Base-by-base conservation (phyloP, 208 protist genomes). In the Crithidia brevicula region DNA sequence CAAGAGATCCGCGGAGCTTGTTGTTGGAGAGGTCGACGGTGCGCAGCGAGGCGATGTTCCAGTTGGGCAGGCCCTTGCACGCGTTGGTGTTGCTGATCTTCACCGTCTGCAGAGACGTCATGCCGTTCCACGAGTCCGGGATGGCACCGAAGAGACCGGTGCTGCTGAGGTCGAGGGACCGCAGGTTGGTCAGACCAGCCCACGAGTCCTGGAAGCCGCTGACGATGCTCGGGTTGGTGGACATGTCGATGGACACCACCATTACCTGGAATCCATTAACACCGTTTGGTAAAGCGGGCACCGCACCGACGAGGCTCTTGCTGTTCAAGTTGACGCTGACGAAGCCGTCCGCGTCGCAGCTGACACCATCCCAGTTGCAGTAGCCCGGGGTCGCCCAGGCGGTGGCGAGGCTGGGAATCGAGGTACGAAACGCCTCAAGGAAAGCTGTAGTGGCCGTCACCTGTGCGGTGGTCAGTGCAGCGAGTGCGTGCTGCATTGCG, bases 1-100 rank as follows among this genome's bases (percentile, higher is more conserved):
- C 33, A 23, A 77, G 56, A 3, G 22, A 10, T 28, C 72, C 72
- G n/a, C 23, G 2, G 31, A 78, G 23, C 31, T 54, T 23, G 65
- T 68, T 78, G 45, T 78, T 20, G 43, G 30, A 53, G 16, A 78
- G 40, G 40, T 78, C 72, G 16, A 65, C 31, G 27, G 10, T 22
- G 5, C 33, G 38, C 50, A 77, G 65, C 1, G 49, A 28, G 7
- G 43, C 1, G 22, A 77, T 77, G 64, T 43, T 40, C 56, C 56
- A 65, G 31, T 63, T 63, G 42, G 60, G 68, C 20, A 74, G 42
- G 28, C 23, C 20, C 9, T 27, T 28, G 58, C 58, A 74, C 5
- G 53, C 45, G 59, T 40, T 11, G 3, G 58, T 45, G 43, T 56
- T 31, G 42, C 20, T 36, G 18, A 64, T 50, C 16, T 47, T 52